Percentiles rank a stretch among this genome's conserved stretches.
Conservation (phyloP, 148 eudicot genomes). For the Camellia japonica region DNA sequence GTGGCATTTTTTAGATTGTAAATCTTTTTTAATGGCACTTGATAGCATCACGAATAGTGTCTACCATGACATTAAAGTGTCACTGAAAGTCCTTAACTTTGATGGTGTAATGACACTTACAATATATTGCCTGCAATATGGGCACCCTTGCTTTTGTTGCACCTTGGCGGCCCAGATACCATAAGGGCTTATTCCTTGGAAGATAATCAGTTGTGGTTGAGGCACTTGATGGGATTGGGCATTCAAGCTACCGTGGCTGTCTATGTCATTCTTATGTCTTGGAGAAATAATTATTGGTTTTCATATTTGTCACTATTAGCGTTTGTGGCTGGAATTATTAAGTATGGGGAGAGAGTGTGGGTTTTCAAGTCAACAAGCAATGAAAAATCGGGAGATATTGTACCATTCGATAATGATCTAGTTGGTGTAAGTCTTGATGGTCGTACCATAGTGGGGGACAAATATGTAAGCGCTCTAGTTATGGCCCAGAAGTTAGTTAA, state of each 20-base stretch:
- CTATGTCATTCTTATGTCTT: background rate
- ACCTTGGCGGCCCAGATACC: slow-evolving; percentile 8
- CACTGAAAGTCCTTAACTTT: no score
- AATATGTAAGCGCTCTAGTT: background rate
- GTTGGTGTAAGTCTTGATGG: no score
- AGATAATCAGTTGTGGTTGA: background rate
- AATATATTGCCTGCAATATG: background rate
- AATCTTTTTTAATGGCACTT: no score
- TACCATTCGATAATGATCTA: background rate
- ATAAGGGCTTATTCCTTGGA: background rate
- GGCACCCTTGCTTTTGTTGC: slow-evolving; percentile 6
- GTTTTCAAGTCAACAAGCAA: background rate
- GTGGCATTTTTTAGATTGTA: no score
- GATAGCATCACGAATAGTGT: no score
- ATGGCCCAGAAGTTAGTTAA: background rate
- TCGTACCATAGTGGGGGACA: no score
- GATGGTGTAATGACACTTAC: no score
- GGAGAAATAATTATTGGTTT: background rate
- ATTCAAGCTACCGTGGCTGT: background rate
- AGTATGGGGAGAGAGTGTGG: background rate
- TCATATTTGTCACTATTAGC: background rate
- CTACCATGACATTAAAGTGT: no score
- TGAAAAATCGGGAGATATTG: background rate
- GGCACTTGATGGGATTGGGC: background rate
- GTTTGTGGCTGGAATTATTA: background rate